A percentile compares a stretch with the other conserved stretches of the same genome.
These are phyloP conservation scores for Trypanosoma vivax DNA, from an alignment of 208 protist genomes.

Conservation along the genomic window DNA sequence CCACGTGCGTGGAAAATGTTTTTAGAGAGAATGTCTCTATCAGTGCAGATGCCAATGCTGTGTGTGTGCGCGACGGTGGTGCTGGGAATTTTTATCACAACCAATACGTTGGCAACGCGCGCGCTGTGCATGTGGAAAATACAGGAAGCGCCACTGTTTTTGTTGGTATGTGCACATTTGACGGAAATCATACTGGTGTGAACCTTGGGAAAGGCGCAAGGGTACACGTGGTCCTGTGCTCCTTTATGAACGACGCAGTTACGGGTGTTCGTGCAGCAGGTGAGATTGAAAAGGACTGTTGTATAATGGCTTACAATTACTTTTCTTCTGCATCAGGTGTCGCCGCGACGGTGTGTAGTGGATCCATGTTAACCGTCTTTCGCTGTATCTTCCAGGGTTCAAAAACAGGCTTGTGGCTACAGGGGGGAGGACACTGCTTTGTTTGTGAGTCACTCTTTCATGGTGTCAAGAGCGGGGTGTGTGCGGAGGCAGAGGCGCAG, in stretches of 20 bases:
- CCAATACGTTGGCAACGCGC: constrained; percentile 19
- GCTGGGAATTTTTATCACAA: constrained; percentile 26
- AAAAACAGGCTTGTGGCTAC: constrained; percentile 13
- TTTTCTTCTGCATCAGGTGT: constrained; percentile 19
- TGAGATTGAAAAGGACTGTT: not conserved
- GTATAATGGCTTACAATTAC: constrained; percentile 31
- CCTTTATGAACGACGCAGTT: constrained; percentile 13
- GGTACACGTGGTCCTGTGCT: constrained; percentile 22
- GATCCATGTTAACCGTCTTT: constrained; percentile 13
- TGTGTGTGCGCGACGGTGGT: constrained; percentile 20
- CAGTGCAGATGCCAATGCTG: constrained; percentile 7
- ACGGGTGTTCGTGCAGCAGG: constrained; percentile 19
- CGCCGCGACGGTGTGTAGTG: constrained; percentile 4
- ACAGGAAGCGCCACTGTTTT: constrained; percentile 9
- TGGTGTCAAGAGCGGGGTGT: constrained; percentile 14
- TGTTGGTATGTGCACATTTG: constrained; percentile 25
- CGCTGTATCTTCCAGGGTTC: constrained; percentile 22
- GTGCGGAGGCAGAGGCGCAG: constrained; percentile 1
- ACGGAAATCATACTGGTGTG: constrained; percentile 18
- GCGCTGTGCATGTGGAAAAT: constrained; percentile 19
- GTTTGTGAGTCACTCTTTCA: constrained; percentile 27
- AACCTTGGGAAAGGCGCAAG: constrained; percentile 7
- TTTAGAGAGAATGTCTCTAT: constrained; percentile 14
- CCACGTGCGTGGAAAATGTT: constrained; percentile 22
- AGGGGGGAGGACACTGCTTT: not conserved